Evolutionary conservation across 2,329 filamentous ascomycete species (phyloP), one percentile per base, ranked within the genome.

Genomic region (Fusarium tjaetaba): DNA sequence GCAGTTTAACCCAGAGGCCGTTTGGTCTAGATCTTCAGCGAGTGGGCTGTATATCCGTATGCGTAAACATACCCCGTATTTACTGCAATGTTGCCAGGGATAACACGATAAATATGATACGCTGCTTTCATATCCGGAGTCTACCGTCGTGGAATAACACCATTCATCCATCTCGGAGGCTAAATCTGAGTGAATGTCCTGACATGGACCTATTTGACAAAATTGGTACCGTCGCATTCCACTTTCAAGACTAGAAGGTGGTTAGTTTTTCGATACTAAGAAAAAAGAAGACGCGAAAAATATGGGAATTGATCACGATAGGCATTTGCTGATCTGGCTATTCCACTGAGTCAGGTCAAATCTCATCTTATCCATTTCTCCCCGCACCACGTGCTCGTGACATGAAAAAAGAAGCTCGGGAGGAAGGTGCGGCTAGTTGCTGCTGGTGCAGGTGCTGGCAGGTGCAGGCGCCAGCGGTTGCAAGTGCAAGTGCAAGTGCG

Each of bases 321-420:
- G 24, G 28, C 42, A 32, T 46, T 26, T 41, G 52, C 20, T 53
- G 52, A 36, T 61, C 26, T 22, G 34, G 7, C 34, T 36, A 36
- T 16, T 16, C 30, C 30, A 43, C 18, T 55, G 30, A 58, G 28
- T 58, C 36, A 38, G 30, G 24, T 38, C 42, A 51, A 45, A 53
- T 58, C 53, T 61, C 48, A 64, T 56, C 48, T 55, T 45, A 55
- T 30, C 30, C 30, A 30, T 34, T 58, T 34, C 41, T 68, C 69
- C 71, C 71, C 71, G 59, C 71, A 74, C 68, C 71, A 74, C 60
- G 45, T 69, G 71, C 71, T 74, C 71, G 71, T 74, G 64, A 74
- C 68, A 60, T 30, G 61, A 64, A 71, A 34, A 71, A 73, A 53
- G 45, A 65, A 46, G 49, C 28, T 43, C 62, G 62, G 62, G 32